phyloP scores from a whole-genome alignment of 257 asterid genomes.

The Solanum sitiens region DNA sequence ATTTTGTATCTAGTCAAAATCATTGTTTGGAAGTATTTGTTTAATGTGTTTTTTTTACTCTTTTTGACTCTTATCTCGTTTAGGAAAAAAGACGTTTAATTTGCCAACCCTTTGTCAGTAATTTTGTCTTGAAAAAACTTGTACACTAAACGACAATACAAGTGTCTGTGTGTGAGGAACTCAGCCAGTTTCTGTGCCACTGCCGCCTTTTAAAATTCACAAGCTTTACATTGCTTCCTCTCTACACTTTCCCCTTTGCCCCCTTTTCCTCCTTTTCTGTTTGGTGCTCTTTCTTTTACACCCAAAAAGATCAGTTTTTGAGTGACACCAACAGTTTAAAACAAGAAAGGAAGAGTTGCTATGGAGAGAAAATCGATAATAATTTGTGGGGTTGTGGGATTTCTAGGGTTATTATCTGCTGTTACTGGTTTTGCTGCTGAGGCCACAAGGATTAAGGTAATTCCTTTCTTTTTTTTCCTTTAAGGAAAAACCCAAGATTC shows the following conservation, averaged over 20 bases:
- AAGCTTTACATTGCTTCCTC: background rate
- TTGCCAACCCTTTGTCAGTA: background rate
- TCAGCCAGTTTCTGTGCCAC: background rate
- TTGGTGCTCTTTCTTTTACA: background rate
- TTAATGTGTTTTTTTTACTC: too few species aligned
- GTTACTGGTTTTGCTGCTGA: constrained; percentile 76
- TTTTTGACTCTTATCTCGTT: background rate
- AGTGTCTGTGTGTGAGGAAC: background rate
- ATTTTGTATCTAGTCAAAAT: too few species aligned
- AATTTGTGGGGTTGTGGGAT: constrained; percentile 45
- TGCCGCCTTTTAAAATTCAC: background rate
- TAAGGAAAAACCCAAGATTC: background rate
- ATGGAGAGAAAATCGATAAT: constrained; percentile 50
- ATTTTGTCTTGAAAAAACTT: background rate
- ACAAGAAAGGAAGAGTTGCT: background rate
- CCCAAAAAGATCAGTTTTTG: background rate
- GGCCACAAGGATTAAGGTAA: constrained; percentile 65
- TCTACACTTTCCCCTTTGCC: background rate
- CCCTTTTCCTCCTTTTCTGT: background rate
- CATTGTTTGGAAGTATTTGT: too few species aligned
- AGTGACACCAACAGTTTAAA: background rate
- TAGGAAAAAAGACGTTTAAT: background rate
- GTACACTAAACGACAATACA: background rate
- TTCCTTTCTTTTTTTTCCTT: too few species aligned
- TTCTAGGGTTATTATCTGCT: constrained; percentile 62